Percentiles rank a stretch among this genome's conserved stretches.
Evolutionary conservation across 441 rosid species (phyloP).

Genomic region (Flueggea neowawraea): DNA sequence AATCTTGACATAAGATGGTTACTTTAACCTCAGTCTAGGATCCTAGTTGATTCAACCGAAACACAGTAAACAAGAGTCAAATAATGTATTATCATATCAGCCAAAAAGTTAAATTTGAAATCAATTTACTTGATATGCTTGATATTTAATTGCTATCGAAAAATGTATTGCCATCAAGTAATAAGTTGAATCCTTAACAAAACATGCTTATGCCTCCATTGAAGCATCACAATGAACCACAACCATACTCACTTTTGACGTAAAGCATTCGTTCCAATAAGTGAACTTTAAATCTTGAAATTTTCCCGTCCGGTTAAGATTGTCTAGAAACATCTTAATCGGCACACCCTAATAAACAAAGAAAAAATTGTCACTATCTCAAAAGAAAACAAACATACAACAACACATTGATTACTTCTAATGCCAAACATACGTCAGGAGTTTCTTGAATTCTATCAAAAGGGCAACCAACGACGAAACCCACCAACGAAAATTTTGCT

Average conservation of each 20-base stretch:
- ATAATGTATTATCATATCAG: too few species aligned
- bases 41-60: too few species aligned
- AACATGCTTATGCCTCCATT: too few species aligned
- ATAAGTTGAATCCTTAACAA: too few species aligned
- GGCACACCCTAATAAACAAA: constrained; percentile 40
- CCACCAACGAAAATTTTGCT: constrained; percentile 54
- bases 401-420: background rate
- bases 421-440: constrained; percentile 38
- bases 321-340: constrained; percentile 67
- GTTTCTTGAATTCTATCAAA: constrained; percentile 30
- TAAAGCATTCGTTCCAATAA: constrained; percentile 75
- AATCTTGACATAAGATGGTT: background rate
- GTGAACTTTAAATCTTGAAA: constrained; percentile 66
- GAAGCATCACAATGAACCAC: background rate
- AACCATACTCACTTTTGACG: constrained; percentile 59
- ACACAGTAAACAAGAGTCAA: too few species aligned
- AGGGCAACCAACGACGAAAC: constrained; percentile 81
- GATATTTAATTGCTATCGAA: too few species aligned
- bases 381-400: too few species aligned
- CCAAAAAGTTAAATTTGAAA: too few species aligned
- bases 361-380: too few species aligned
- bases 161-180: too few species aligned
- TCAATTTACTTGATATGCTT: too few species aligned
- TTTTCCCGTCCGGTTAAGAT: constrained; percentile 57
- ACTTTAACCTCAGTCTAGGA: too few species aligned